Conservation (phyloP, 2,329 filamentous ascomycete species). For the Chalara sp. region DNA sequence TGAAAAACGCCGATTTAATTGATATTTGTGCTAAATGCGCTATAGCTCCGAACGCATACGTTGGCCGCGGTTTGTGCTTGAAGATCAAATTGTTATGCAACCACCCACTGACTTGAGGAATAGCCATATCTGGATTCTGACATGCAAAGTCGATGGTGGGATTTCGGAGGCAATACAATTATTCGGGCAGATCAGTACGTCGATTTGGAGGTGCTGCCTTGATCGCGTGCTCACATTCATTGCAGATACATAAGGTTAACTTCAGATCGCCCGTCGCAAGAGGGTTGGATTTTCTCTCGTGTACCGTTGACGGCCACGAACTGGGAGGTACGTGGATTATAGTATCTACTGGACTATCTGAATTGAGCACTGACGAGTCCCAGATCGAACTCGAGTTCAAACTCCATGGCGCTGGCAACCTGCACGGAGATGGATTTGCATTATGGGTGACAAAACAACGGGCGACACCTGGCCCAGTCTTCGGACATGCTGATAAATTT, state of each 20-base stretch:
- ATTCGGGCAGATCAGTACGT: constrained; percentile 64
- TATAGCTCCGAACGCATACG: constrained; percentile 79
- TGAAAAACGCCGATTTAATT: neutral
- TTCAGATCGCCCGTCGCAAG: constrained; percentile 82
- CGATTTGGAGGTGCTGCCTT: neutral
- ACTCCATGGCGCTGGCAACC: constrained; percentile 79
- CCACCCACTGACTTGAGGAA: constrained; percentile 9
- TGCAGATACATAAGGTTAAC: constrained; percentile 84
- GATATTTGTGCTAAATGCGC: constrained; percentile 15
- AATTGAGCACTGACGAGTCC: neutral
- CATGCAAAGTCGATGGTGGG: constrained; percentile 97
- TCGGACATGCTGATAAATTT: constrained; percentile 81
- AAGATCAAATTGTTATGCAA: neutral
- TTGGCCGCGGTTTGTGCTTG: constrained; percentile 59
- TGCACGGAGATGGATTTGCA: constrained; percentile 94
- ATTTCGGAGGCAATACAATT: constrained; percentile 94
- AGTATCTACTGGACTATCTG: neutral
- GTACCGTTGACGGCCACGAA: constrained; percentile 95
- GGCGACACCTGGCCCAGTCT: constrained; percentile 72
- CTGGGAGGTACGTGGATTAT: constrained; percentile 62
- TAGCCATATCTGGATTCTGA: constrained; percentile 97
- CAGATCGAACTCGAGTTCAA: constrained; percentile 90
- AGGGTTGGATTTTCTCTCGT: constrained; percentile 88
- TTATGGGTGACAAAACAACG: constrained; percentile 98
- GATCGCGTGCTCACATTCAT: constrained; percentile 19